phyloP scores from a whole-genome alignment of 2,329 filamentous ascomycete genomes.

The Sarocladium brachiariae region DNA sequence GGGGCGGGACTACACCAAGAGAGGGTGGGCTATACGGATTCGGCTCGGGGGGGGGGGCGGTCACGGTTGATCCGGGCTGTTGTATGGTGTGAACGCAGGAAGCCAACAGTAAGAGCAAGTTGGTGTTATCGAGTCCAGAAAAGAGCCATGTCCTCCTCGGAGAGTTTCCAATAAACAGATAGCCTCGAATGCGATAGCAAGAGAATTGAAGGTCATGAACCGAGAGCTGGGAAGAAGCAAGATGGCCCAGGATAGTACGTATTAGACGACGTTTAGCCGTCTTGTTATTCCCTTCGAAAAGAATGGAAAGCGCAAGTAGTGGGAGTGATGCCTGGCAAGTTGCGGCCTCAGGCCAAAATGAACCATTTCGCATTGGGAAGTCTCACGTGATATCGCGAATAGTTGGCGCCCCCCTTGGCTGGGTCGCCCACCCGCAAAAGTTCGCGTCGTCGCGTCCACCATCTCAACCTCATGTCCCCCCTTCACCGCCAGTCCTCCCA shows the following conservation, averaged over 20 bases:
- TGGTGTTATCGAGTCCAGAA: background rate
- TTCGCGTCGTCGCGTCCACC: slow-evolving; percentile 39
- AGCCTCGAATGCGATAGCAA: background rate
- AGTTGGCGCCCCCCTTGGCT: slow-evolving; percentile 26
- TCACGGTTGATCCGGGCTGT: background rate
- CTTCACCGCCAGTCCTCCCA: slow-evolving; percentile 16
- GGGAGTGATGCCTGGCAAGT: background rate
- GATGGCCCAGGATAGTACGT: background rate
- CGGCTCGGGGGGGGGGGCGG: background rate
- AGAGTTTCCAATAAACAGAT: background rate
- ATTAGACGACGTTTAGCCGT: slow-evolving; percentile 7
- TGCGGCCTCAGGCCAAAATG: slow-evolving; percentile 7
- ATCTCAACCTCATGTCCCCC: slow-evolving; percentile 31
- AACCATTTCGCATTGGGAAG: slow-evolving; percentile 13
- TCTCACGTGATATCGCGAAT: slow-evolving; percentile 39
- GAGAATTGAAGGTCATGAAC: background rate
- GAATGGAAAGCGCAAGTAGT: background rate
- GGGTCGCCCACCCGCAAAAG: slow-evolving; percentile 26
- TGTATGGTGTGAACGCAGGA: background rate
- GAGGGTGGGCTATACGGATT: slow-evolving; percentile 17
- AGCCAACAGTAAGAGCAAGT: background rate
- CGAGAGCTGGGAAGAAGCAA: background rate
- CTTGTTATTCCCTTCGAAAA: background rate
- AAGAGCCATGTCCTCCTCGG: background rate
- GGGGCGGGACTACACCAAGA: slow-evolving; percentile 11